Conservation (phyloP, 345 rosid genomes). For the Lagerstroemia speciosa region DNA sequence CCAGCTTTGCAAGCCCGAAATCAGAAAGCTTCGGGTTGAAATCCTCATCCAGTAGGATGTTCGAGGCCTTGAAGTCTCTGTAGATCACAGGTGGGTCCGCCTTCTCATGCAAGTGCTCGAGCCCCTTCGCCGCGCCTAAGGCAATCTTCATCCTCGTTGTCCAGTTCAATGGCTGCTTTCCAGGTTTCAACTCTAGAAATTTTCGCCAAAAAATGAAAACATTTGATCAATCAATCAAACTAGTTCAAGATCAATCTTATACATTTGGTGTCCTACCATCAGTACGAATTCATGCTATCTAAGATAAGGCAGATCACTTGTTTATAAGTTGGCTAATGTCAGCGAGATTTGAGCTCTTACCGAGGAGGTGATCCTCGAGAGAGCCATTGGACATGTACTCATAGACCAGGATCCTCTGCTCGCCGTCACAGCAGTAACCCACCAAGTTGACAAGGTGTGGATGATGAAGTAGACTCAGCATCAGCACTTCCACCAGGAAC, state of each 20-base stretch:
- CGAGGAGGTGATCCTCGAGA: conserved; percentile 23
- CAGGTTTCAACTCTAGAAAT: conserved; percentile 13
- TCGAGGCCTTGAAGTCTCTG: conserved; percentile 25
- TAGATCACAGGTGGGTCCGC: conserved; percentile 24
- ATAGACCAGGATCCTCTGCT: conserved; percentile 19
- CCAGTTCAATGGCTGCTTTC: conserved; percentile 19
- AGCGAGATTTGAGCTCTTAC: not conserved
- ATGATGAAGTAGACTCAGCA: conserved; percentile 20
- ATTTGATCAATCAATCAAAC: not conserved
- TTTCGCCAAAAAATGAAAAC: not conserved
- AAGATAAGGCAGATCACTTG: not conserved
- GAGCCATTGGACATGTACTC: conserved; percentile 22
- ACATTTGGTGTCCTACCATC: not conserved
- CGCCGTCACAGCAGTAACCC: conserved; percentile 24
- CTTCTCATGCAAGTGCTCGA: conserved; percentile 21
- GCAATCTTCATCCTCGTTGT: conserved; percentile 22
- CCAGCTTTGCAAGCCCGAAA: conserved; percentile 23
- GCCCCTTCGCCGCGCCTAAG: conserved; percentile 22
- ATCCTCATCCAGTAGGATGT: conserved; percentile 18
- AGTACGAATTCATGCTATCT: not conserved
- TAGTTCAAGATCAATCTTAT: not conserved
- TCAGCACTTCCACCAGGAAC: conserved; percentile 21
- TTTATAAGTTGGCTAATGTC: not conserved
- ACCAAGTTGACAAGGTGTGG: conserved; percentile 21
- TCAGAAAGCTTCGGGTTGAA: conserved; percentile 28